A percentile compares a stretch with the other conserved stretches of the same genome.
These are phyloP conservation scores for Plasmodium gonderi DNA, from an alignment of 169 alveolate species.

Conservation along the genomic window DNA sequence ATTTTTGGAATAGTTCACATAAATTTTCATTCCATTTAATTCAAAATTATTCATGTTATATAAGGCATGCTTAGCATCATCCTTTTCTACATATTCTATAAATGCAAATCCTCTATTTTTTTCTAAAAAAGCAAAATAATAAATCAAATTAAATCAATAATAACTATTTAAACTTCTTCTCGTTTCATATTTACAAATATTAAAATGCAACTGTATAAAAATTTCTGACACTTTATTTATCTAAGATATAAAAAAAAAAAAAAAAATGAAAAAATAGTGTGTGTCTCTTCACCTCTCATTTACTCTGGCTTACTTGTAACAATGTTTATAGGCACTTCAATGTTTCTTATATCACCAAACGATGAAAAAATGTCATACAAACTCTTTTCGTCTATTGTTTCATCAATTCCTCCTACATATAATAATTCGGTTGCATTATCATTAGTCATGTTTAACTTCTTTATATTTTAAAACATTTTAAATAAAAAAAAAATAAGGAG, in stretches of 20 bases:
- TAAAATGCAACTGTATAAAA: neutral
- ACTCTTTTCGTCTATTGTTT: constrained; percentile 81
- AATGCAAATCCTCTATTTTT: constrained; percentile 84
- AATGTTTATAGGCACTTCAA: constrained; percentile 84
- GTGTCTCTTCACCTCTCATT: neutral
- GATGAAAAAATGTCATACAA: constrained; percentile 86
- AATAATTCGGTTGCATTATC: constrained; percentile 26
- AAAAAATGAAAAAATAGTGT: neutral
- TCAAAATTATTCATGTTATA: constrained; percentile 85
- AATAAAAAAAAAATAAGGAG: neutral
- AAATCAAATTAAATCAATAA: neutral
- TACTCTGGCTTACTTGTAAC: constrained; percentile 77
- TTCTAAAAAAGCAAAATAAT: constrained; percentile 52
- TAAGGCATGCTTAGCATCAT: constrained; percentile 86
- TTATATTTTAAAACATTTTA: neutral
- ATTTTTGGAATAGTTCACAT: constrained; percentile 80
- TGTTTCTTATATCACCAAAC: constrained; percentile 84
- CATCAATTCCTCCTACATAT: constrained; percentile 87
- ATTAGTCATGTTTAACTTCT: constrained; percentile 33
- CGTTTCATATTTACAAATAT: neutral
- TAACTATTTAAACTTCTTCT: neutral
- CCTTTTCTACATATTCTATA: constrained; percentile 84
- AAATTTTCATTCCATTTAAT: constrained; percentile 81
- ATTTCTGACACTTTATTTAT: neutral
- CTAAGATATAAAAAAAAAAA: neutral